Conservation (phyloP, 352 stramenopile genomes). For the Stramenopiles sp. region DNA sequence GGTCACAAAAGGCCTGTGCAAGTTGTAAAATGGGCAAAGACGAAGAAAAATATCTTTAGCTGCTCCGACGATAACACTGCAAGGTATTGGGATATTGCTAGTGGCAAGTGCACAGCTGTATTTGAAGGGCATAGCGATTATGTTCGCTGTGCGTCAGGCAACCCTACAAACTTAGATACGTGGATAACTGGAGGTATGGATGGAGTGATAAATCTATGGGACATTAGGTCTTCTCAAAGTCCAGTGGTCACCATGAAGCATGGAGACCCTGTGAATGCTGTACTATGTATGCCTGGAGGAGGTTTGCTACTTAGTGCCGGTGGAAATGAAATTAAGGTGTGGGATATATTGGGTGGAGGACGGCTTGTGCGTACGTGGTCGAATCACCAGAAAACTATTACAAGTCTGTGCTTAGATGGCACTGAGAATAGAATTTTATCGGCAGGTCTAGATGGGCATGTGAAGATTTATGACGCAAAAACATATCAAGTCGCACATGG, state of each 20-base stretch:
- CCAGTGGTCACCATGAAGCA: constrained; percentile 42
- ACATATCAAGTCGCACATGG: constrained; percentile 65
- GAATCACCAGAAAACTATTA: constrained; percentile 82
- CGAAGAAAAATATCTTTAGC: constrained; percentile 61
- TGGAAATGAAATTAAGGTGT: constrained; percentile 69
- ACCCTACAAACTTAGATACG: background rate
- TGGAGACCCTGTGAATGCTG: constrained; percentile 58
- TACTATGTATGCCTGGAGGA: constrained; percentile 55
- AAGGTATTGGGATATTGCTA: constrained; percentile 58
- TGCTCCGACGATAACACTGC: constrained; percentile 73
- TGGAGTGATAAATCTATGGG: background rate
- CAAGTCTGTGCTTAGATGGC: constrained; percentile 56
- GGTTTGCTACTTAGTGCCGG: constrained; percentile 49
- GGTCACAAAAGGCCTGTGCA: constrained; percentile 51
- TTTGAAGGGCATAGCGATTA: background rate
- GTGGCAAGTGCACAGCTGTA: background rate
- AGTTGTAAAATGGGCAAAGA: constrained; percentile 46
- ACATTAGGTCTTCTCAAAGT: background rate
- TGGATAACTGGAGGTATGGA: background rate
- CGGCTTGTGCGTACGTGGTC: constrained; percentile 59
- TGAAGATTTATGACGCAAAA: constrained; percentile 77
- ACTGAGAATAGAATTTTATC: constrained; percentile 61
- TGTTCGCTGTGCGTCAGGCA: background rate
- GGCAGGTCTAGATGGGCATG: constrained; percentile 60
- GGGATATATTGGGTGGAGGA: constrained; percentile 64